Evolutionary conservation across 2,329 filamentous ascomycete genomes (phyloP), one percentile per base, ranked within the genome.

Genomic region (Diaporthe vexans): DNA sequence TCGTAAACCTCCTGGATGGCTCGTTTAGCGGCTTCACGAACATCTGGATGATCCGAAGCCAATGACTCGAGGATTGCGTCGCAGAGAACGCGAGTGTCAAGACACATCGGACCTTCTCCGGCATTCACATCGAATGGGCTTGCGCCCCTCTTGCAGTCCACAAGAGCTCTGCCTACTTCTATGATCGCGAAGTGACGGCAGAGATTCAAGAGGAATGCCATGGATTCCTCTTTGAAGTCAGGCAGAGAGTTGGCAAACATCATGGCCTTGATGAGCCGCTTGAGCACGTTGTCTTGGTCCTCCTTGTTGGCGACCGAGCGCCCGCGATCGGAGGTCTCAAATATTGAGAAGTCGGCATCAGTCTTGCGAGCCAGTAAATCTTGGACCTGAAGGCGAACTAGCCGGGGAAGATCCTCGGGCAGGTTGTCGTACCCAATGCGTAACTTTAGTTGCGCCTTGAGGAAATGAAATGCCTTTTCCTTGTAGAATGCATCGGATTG

Each of bases 41-140:
- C 93, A 59, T 91, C 90, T 17, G 89, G 88, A 75, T 95, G 89
- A 78, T 99, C 96, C 1, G 95, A 98, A 8, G 97, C 93, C 58
- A 99, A 86, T 21, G 93, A 97, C 78, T 98, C 95, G 2, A 97
- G 92, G 70, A 99, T 92, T 10, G 95, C 96, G 80, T 98, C 95
- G 0, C 94, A 94, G 35, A 99, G 88, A 35, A 97, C 89, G 54
- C 94, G 90, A n/a, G 92, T 95, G 78, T 98, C 97, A 69, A 99
- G 91, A 77, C 92, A 93, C 5, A 98, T 88, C 2, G 94, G 93
- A 0, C 97, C 97, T 80, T 99, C 97, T 24, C 97, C 95, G 52
- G 93, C 91, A 65, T 91, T 90, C 4, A 97, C 94, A 80, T 98
- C 92, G 80, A 99, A 99, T 0, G 93, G 90, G 76, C 93, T 94